phyloP scores from a whole-genome alignment of 2,329 filamentous ascomycete species.

The Botryotinia narcissicola region DNA sequence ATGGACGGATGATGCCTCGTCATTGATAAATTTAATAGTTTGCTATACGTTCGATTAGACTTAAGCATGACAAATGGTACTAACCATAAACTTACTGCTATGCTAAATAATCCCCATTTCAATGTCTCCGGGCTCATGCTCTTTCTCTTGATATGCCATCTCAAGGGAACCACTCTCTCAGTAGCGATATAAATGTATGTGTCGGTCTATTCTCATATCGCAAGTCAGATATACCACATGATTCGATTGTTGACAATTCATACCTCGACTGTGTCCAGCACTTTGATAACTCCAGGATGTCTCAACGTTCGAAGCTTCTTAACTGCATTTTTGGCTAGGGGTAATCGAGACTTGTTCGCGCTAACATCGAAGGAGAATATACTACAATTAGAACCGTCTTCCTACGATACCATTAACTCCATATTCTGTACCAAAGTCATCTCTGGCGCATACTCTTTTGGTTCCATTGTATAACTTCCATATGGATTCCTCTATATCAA shows the following conservation, averaged over 20 bases:
- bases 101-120: conserved; percentile 90
- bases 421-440: conserved; percentile 15
- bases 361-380: conserved; percentile 94
- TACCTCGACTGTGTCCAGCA: conserved; percentile 92
- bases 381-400: conserved; percentile 91
- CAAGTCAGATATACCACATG: conserved; percentile 27
- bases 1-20: conserved; percentile 87
- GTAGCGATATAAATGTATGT: conserved; percentile 95
- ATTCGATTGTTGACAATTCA: conserved; percentile 24
- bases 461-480: conserved; percentile 97
- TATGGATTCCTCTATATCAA: conserved; percentile 89
- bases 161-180: conserved; percentile 80
- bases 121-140: conserved; percentile 87
- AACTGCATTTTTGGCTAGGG: conserved; percentile 88
- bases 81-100: conserved; percentile 61
- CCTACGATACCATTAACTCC: conserved; percentile 50
- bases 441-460: conserved; percentile 60
- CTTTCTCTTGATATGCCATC: conserved; percentile 87
- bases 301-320: conserved; percentile 90
- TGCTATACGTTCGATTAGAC: conserved; percentile 50
- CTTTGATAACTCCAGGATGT: conserved; percentile 91
- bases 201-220: conserved; percentile 63
- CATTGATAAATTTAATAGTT: conserved; percentile 94
- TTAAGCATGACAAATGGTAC: not conserved
- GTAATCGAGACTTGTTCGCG: conserved; percentile 74